Evolutionary conservation across 805 yeast species (phyloP), one percentile per base, ranked within the genome.

Genomic region (Metschnikowia noctiluminum): DNA sequence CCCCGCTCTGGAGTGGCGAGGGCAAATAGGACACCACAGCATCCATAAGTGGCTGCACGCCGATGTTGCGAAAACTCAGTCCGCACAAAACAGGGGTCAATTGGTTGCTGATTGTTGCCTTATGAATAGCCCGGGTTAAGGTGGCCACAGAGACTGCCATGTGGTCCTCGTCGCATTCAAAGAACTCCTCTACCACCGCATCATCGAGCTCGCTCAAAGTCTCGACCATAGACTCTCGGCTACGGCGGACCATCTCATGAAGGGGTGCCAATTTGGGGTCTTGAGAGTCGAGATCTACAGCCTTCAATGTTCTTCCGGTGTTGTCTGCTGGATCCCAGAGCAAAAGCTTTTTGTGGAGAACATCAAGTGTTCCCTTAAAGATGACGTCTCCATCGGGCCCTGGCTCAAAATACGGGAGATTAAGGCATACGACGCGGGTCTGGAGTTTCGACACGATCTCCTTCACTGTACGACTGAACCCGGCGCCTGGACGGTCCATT

Each of bases 401-500:
- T 3, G 45, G 47, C 40, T 61, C 76, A 60, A 87, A 90, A 54
- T 80, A 78, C 0, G 99, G 99, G 9, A 87, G 68, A 52, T 85
- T 90, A n/a, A 88, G 73, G 32, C 90, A 64, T 0, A 84, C 86
- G 1, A 85, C 89, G 35, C 85, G 75, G 0, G 96, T 88, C 14
- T 81, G 81, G 49, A 94, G 70, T 60, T 87, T 87, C 16, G 82
- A 68, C 12, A 89, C 85, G 27, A 94, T 78, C 57, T 92, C 97
- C 55, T 82, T 82, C 6, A 89, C 95, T 0, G 97, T 89, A 48
- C 96, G 74, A 53, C 96, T 84, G 63, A 82, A 94, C 0, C 97
- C 97, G 1, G 98, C 96, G 16, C 99, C 99, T 13, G 84, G 86
- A 51, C 98, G 77, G 68, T 94, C 99, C 98, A 94, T 91, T 65